Evolutionary conservation across 495 filamentous ascomycete genomes (phyloP).

Genomic region (Endocarpon pusillum): DNA sequence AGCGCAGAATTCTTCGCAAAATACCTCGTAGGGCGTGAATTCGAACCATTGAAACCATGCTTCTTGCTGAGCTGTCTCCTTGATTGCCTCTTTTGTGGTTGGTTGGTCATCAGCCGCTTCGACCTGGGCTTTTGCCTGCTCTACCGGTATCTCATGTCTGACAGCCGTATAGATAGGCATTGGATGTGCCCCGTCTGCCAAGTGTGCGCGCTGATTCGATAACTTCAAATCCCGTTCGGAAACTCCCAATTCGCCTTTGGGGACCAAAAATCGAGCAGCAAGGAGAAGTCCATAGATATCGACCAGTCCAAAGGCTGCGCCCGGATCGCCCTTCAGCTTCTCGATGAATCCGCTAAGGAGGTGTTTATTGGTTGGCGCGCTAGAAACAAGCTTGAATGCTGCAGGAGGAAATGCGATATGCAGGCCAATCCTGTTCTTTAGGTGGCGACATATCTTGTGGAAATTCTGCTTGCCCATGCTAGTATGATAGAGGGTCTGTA

Average conservation of each 20-base stretch:
- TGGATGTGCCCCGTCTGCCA: constrained; percentile 61
- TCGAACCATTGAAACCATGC: constrained; percentile 99
- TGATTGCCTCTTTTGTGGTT: constrained; percentile 29
- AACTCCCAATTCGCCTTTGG: constrained; percentile 62
- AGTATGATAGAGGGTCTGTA: constrained; percentile 81
- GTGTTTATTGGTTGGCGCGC: constrained; percentile 80
- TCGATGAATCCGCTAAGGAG: constrained; percentile 78
- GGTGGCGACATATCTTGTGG: constrained; percentile 53
- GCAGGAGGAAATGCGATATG: constrained; percentile 86
- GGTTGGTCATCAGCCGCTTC: constrained; percentile 10
- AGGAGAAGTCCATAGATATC: constrained; percentile 82
- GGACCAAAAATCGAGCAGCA: constrained; percentile 67
- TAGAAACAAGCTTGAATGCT: constrained; percentile 57
- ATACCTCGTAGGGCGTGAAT: constrained; percentile 88
- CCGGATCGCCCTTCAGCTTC: constrained; percentile 66
- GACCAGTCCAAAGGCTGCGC: constrained; percentile 74
- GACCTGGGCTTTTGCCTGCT: constrained; percentile 25
- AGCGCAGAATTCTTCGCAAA: constrained; percentile 77
- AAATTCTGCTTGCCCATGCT: constrained; percentile 50
- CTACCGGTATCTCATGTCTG: constrained; percentile 83
- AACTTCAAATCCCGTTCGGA: constrained; percentile 69
- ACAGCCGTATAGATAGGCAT: constrained; percentile 91
- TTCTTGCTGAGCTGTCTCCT: constrained; percentile 50
- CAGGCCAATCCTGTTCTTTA: constrained; percentile 66
- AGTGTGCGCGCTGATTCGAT: constrained; percentile 59